Percentiles rank a stretch among this genome's conserved stretches.
phyloP scores from a whole-genome alignment of 352 stramenopile species.

The Globisporangium alternatum region DNA sequence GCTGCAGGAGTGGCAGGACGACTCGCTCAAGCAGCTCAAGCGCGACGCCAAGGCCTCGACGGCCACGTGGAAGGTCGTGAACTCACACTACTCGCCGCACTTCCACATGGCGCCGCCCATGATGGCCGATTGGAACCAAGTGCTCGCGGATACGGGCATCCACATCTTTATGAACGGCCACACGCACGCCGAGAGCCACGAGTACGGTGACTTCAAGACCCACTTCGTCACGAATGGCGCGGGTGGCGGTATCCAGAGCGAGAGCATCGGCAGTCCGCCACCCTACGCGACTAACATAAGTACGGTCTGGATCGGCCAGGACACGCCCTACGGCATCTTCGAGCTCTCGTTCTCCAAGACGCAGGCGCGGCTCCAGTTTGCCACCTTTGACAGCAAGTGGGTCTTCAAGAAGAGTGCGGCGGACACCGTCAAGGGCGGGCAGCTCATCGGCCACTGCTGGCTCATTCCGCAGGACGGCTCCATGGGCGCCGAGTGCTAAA shows the following conservation, averaged over 20 bases:
- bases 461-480: constrained; percentile 64
- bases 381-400: constrained; percentile 69
- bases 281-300: constrained; percentile 41
- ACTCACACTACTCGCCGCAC: constrained; percentile 74
- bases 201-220: constrained; percentile 64
- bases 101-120: constrained; percentile 70
- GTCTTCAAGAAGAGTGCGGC: constrained; percentile 36
- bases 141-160: constrained; percentile 41
- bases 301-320: constrained; percentile 49
- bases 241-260: constrained; percentile 67
- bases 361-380: constrained; percentile 60
- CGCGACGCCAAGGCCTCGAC: constrained; percentile 48
- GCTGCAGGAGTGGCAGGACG: constrained; percentile 49
- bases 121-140: constrained; percentile 61
- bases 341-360: constrained; percentile 58
- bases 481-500: constrained; percentile 29
- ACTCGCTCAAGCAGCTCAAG: constrained; percentile 57
- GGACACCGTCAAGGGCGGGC: constrained; percentile 47
- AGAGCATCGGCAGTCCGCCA: constrained; percentile 57
- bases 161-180: constrained; percentile 74
- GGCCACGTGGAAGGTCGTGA: constrained; percentile 71
- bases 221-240: constrained; percentile 76
- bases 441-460: constrained; percentile 59
- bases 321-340: constrained; percentile 69
- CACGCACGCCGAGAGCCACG: constrained; percentile 72